These are phyloP conservation scores for Backusella mclennaniae DNA, from an alignment of 192 early-diverging fungal species.

Conservation along the genomic window DNA sequence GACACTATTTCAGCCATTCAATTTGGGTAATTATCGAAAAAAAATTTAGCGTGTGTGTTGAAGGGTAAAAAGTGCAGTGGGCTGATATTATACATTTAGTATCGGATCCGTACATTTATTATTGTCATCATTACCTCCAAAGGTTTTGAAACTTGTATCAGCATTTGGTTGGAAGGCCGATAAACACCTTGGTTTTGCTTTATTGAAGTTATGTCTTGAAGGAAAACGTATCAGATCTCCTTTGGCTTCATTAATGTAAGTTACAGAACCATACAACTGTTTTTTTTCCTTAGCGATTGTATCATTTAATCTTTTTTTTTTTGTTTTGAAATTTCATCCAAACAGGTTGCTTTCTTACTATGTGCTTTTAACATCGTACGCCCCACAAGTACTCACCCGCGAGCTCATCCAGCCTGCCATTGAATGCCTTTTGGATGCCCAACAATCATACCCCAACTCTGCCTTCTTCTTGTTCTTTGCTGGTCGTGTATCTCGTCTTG, in stretches of 20 bases:
- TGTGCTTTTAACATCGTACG: constrained; percentile 35
- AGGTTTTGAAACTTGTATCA: constrained; percentile 41
- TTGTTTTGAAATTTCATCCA: not conserved
- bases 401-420: constrained; percentile 36
- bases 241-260: constrained; percentile 51
- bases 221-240: constrained; percentile 51
- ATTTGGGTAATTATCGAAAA: constrained; percentile 33
- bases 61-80: not conserved
- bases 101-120: constrained; percentile 38
- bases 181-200: constrained; percentile 54
- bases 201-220: constrained; percentile 45
- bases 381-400: constrained; percentile 30
- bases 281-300: not conserved
- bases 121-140: constrained; percentile 28
- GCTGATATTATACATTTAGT: constrained; percentile 13
- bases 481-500: constrained; percentile 35
- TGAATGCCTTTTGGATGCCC: constrained; percentile 36
- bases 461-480: constrained; percentile 40
- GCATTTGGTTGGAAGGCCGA: constrained; percentile 56
- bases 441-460: constrained; percentile 35
- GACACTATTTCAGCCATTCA: constrained; percentile 40
- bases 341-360: constrained; percentile 36
- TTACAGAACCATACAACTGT: not conserved
- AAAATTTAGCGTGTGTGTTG: not conserved
- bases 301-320: not conserved